phyloP scores from a whole-genome alignment of 805 yeast species.

The Lipomyces mesembrius region DNA sequence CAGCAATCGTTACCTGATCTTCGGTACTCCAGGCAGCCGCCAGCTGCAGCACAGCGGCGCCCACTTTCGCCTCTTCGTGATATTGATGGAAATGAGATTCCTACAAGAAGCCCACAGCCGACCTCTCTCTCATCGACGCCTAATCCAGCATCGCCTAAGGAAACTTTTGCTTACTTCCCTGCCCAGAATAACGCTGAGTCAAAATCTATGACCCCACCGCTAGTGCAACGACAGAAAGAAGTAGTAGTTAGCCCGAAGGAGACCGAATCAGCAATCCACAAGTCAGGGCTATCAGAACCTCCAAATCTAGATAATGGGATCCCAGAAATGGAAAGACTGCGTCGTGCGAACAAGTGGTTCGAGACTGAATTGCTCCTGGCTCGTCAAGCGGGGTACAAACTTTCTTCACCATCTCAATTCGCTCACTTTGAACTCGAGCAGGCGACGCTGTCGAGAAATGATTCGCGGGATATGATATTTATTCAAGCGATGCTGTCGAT shows the following conservation, averaged over 20 bases:
- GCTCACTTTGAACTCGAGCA: constrained; percentile 23
- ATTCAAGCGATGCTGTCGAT: constrained; percentile 33
- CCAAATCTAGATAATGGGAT: constrained; percentile 6
- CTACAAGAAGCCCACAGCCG: background rate
- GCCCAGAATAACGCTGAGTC: background rate
- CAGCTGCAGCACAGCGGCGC: constrained; percentile 1
- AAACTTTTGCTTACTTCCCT: background rate
- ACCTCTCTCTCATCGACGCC: background rate
- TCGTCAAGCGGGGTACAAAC: constrained; percentile 35
- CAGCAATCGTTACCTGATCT: constrained; percentile 13
- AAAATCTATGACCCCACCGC: background rate
- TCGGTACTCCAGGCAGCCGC: constrained; percentile 16
- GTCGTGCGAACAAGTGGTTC: constrained; percentile 35
- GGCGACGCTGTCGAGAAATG: constrained; percentile 6
- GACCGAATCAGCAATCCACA: background rate
- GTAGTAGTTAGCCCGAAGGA: background rate
- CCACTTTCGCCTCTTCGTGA: constrained; percentile 25
- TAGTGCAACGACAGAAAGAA: background rate
- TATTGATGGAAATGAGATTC: constrained; percentile 22
- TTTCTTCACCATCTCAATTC: constrained; percentile 21
- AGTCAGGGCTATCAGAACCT: background rate
- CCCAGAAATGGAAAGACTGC: constrained; percentile 25
- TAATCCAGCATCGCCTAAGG: background rate
- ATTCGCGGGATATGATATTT: constrained; percentile 14
- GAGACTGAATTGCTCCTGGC: constrained; percentile 39